These are phyloP conservation scores for Xylaria multiplex DNA, from an alignment of 2,329 filamentous ascomycete genomes.

Conservation along the genomic window DNA sequence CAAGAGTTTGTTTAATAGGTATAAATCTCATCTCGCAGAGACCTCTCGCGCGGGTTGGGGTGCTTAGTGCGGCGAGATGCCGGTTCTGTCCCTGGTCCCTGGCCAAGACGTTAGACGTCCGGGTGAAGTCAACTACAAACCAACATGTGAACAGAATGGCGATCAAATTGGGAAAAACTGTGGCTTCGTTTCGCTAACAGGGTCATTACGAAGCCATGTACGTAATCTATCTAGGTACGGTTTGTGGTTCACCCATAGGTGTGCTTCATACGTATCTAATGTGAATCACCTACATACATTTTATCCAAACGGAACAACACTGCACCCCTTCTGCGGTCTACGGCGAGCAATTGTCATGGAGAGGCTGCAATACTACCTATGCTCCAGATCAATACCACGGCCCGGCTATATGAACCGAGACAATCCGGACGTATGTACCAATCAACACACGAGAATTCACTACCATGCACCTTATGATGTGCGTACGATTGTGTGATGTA, in stretches of 20 bases:
- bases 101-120: background rate
- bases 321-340: background rate
- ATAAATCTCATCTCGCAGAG: slow-evolving; percentile 14
- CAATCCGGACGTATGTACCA: slow-evolving; percentile 9
- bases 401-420: slow-evolving; percentile 20
- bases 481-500: background rate
- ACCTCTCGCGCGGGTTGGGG: background rate
- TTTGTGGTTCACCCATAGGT: too few species aligned
- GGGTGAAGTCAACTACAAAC: slow-evolving; percentile 1
- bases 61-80: slow-evolving; percentile 4
- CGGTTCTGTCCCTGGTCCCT: slow-evolving; percentile 4
- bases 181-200: background rate
- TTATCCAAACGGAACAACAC: slow-evolving; percentile 19
- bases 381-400: slow-evolving; percentile 6
- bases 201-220: background rate
- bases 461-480: background rate
- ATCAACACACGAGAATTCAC: slow-evolving; percentile 12
- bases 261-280: background rate
- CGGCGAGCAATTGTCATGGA: slow-evolving; percentile 2
- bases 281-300: slow-evolving; percentile 2
- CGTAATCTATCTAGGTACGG: background rate
- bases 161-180: background rate
- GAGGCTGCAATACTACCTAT: slow-evolving; percentile 3
- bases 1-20: slow-evolving; percentile 11
- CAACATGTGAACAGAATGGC: slow-evolving; percentile 5